phyloP scores from a whole-genome alignment of 352 stramenopile species.

The Thraustochytrium sp. region DNA sequence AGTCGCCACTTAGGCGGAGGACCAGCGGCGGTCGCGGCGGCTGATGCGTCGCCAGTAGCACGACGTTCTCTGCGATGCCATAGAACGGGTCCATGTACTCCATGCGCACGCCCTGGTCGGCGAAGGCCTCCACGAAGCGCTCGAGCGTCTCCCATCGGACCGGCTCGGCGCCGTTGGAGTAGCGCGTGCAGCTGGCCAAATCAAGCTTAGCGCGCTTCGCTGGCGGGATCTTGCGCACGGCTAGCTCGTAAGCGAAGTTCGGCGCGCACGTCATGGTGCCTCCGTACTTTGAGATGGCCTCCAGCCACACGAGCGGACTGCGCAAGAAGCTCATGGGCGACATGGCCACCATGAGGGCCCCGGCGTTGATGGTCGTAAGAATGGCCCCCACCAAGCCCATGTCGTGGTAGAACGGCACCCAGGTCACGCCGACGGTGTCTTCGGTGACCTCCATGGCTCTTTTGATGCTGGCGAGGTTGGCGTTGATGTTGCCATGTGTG shows the following conservation, averaged over 20 bases:
- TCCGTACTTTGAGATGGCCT: conserved; percentile 70
- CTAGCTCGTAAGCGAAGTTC: conserved; percentile 96
- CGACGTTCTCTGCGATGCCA: conserved; percentile 96
- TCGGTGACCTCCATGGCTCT: conserved; percentile 71
- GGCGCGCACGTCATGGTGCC: conserved; percentile 93
- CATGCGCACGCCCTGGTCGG: conserved; percentile 67
- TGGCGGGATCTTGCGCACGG: conserved; percentile 78
- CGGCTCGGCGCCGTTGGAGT: conserved; percentile 98
- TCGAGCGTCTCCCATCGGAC: conserved; percentile 78
- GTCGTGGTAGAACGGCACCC: conserved; percentile 99
- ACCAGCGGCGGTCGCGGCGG: conserved; percentile 75
- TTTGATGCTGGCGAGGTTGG: conserved; percentile 94
- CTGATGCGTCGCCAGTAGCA: conserved; percentile 91
- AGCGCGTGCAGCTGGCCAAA: conserved; percentile 84
- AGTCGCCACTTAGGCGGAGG: conserved; percentile 61
- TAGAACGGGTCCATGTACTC: conserved; percentile 92
- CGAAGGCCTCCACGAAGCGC: conserved; percentile 77
- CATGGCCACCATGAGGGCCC: conserved; percentile 91
- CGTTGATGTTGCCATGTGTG: conserved; percentile 87
- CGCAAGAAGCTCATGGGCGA: conserved; percentile 95
- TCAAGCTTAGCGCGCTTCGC: conserved; percentile 58
- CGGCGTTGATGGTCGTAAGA: conserved; percentile 71
- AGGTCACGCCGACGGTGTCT: conserved; percentile 90
- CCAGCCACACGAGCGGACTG: conserved; percentile 89
- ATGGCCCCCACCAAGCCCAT: conserved; percentile 97